Evolutionary conservation across 192 early-diverging fungal species (phyloP), one percentile per base, ranked within the genome.

Genomic region (Martensiomyces pterosporus): DNA sequence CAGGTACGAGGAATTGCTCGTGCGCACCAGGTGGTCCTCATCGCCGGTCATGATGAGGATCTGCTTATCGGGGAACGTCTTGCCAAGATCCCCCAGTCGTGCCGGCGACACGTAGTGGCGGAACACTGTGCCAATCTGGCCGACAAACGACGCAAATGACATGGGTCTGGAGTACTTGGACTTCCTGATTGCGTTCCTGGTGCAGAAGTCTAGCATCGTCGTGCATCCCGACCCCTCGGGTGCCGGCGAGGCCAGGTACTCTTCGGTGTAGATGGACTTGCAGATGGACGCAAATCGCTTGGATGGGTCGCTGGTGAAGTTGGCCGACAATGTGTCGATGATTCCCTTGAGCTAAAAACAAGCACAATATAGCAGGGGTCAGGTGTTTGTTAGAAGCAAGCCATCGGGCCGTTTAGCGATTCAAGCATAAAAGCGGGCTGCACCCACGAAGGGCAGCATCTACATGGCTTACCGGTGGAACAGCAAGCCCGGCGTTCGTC

Each of bases 31-130:
- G 26, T 64, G 60, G 41, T 75, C 65, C 39, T 60, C 43, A n/a
- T 67, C 65, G 2, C 72, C 72, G 2, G 61, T 68, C 8, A 64
- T 37, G 27, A 75, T 55, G 6, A 75, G 43, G 36, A 75, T 68
- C 35, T 60, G 64, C 22, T 60, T 68, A 9, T 63, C 60, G 0
- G 72, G 60, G 24, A 68, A 22, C 44, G 48, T 21, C 1, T 49
- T 57, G 12, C 72, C 65, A 24, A 68, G 34, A 4, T 34, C 15
- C 33, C 52, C 22, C 33, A 74, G 55, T 14, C 60, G 34, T 18
- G 64, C 56, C 0, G 64, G 60, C 23, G 61, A 52, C 25, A 75
- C 61, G 39, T 68, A 68, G 40, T 75, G 72, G 27, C 72, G 50
- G 47, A 67, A 64, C n/a, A 75, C 65, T 3, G 37, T 39, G 9